Percentiles rank a stretch among this genome's conserved stretches.
Evolutionary conservation across 2,329 filamentous ascomycete species (phyloP).

Genomic region (Torrubiella hemipterigena): DNA sequence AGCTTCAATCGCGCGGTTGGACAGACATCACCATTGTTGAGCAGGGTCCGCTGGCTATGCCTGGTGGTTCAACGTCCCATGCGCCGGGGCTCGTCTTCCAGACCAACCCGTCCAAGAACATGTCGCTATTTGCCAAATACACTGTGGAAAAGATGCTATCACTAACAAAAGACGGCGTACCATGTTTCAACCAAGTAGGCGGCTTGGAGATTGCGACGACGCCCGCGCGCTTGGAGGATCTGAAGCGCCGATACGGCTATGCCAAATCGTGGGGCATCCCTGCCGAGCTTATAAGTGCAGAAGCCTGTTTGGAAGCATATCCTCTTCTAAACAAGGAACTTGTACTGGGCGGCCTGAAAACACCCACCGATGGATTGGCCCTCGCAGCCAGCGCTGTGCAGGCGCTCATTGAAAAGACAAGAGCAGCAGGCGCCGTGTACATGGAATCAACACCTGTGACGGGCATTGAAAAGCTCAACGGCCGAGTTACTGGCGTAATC

Average conservation of each 20-base stretch:
- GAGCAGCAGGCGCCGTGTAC: constrained; percentile 45
- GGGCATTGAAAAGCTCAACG: constrained; percentile 35
- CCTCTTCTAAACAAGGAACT: constrained; percentile 39
- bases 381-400: constrained; percentile 50
- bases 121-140: constrained; percentile 48
- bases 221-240: constrained; percentile 42
- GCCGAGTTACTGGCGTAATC: constrained; percentile 42
- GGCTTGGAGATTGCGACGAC: constrained; percentile 52
- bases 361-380: constrained; percentile 49
- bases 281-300: constrained; percentile 34
- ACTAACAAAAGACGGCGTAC: constrained; percentile 22
- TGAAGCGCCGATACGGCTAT: constrained; percentile 51
- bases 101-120: constrained; percentile 43
- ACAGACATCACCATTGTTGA: constrained; percentile 51
- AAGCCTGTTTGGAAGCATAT: constrained; percentile 41
- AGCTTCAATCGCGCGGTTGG: constrained; percentile 51
- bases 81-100: constrained; percentile 54
- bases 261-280: constrained; percentile 50
- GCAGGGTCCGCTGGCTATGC: constrained; percentile 49
- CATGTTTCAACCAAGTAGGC: constrained; percentile 51
- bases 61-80: constrained; percentile 54
- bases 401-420: constrained; percentile 45
- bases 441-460: constrained; percentile 44
- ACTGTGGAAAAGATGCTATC: constrained; percentile 48
- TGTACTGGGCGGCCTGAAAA: constrained; percentile 46